Evolutionary conservation across 2,329 filamentous ascomycete species (phyloP), one percentile per base, ranked within the genome.

Genomic region (Boeremia lycopersici): DNA sequence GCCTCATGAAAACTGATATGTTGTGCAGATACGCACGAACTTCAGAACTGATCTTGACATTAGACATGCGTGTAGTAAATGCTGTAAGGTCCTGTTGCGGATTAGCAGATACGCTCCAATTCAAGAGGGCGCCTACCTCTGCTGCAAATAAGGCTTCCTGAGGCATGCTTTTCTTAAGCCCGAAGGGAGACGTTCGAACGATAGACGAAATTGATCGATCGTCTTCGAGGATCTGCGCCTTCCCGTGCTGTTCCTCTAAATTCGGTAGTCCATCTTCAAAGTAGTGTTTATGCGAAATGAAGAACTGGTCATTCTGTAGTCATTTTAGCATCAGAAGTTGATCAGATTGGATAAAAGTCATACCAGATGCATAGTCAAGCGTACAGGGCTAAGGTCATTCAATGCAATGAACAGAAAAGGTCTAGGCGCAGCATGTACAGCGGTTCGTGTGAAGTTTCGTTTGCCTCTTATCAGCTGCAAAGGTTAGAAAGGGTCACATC

Each of bases 11-110:
- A 3, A 92, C 85, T 45, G 93, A 79, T 33, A 98, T 85, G 74
- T 98, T 93, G 80, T 93, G 88, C 54, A 93, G 83, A 74, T 98
- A 98, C 38, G 90, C 86, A 53, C 85, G 81, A 2, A 97, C 84
- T 62, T 97, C 92, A 17, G 93, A 83, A 53, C 87, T 89, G 25
- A 92, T 79, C 35, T 81, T 83, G 12, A 89, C 85, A 2, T 81
- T 70, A 2, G 82, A 77, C 49, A 84, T 83, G 2, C 85, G 79
- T n/a, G 80, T 77, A 3, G 84, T 81, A 2, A 96, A 78, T 4
- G 78, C 76, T 12, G 82, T 79, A 31, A 96, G 82, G 35, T 80
- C 78, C 71, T 77, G 39, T 6, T 5, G 12, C 13, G n/a, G 34
- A 48, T 59, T 13, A 63, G 48, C n/a, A n/a, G 5, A 19, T 4